A percentile compares a stretch with the other conserved stretches of the same genome.
Evolutionary conservation across 306 rosid species (phyloP).

Genomic region (Oxytropis ochrocephala): DNA sequence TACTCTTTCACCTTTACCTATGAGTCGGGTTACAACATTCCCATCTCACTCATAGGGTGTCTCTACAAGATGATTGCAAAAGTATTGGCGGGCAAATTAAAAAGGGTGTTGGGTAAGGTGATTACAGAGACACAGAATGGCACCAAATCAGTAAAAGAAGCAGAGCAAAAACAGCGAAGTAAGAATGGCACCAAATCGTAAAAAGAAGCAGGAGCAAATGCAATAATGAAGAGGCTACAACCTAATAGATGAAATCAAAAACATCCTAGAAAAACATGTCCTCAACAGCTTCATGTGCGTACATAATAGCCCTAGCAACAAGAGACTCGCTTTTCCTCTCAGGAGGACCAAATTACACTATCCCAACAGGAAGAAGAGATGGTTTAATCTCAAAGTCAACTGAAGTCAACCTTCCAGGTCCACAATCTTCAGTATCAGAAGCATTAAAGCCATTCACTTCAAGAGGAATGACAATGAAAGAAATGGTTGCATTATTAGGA

Average conservation of each 20-base stretch:
- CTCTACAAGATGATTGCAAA: too few relatives aligned
- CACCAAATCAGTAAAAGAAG: too few relatives aligned
- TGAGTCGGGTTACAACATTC: too few relatives aligned
- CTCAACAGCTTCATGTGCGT: conserved; percentile 49
- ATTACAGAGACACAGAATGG: too few relatives aligned
- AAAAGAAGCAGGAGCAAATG: conserved; percentile 35
- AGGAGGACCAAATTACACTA: conserved; percentile 42
- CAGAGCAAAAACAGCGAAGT: too few relatives aligned
- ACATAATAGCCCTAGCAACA: conserved; percentile 51
- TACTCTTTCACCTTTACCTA: too few relatives aligned
- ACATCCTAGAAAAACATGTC: conserved; percentile 31
- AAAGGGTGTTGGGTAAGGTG: too few relatives aligned
- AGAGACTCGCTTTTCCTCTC: conserved; percentile 39
- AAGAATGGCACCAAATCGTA: conserved; percentile 11
- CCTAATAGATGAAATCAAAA: conserved; percentile 41
- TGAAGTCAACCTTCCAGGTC: conserved; percentile 34
- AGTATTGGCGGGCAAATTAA: too few relatives aligned
- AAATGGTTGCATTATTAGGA: conserved; percentile 60
- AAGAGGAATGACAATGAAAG: conserved; percentile 30
- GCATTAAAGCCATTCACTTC: conserved; percentile 5
- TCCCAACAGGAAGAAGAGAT: conserved; percentile 44
- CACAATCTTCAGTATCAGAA: conserved; percentile 10
- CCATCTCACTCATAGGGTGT: too few relatives aligned
- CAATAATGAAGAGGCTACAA: conserved; percentile 38
- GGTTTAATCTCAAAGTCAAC: conserved; percentile 23